These are phyloP conservation scores for Physcomitrellopsis africana DNA, from an alignment of 225 moss, liverwort and hornwort species.

Conservation along the genomic window DNA sequence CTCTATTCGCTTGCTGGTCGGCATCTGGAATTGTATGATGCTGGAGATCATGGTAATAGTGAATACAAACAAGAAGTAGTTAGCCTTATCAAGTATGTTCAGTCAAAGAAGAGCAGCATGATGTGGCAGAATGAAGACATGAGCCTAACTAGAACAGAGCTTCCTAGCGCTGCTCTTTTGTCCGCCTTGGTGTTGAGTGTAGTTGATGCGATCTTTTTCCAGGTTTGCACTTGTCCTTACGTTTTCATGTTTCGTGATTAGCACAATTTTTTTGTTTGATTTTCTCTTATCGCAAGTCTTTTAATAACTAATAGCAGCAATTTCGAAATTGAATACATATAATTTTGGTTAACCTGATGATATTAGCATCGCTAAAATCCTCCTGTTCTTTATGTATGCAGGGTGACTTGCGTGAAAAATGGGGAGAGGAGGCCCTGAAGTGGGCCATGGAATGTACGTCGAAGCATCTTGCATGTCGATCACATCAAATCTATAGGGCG, in stretches of 20 bases:
- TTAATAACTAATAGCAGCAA: background rate
- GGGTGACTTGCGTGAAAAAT: slow-evolving; percentile 95
- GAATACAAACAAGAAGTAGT: slow-evolving; percentile 98
- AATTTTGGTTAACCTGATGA: background rate
- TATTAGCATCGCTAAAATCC: background rate
- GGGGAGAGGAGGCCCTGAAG: slow-evolving; percentile 98
- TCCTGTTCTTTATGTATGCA: slow-evolving; percentile 24
- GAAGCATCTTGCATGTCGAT: slow-evolving; percentile 92
- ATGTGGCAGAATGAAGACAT: slow-evolving; percentile 99
- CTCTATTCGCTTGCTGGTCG: slow-evolving; percentile 97
- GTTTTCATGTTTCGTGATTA: background rate
- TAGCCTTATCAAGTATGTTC: slow-evolving; percentile 97
- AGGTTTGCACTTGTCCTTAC: slow-evolving; percentile 40
- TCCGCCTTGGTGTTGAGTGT: slow-evolving; percentile 98
- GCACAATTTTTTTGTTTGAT: background rate
- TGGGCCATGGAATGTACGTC: slow-evolving; percentile 99
- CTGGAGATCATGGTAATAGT: slow-evolving; percentile 92
- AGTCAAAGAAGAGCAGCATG: slow-evolving; percentile 99
- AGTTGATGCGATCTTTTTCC: slow-evolving; percentile 97
- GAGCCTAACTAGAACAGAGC: slow-evolving; percentile 86
- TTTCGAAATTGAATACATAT: background rate
- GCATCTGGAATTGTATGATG: slow-evolving; percentile 93
- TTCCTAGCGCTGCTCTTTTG: slow-evolving; percentile 89
- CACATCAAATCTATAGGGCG: slow-evolving; percentile 98
- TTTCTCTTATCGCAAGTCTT: background rate